These are phyloP conservation scores for Solanum boliviense DNA, from an alignment of 257 asterid genomes.

Conservation along the genomic window DNA sequence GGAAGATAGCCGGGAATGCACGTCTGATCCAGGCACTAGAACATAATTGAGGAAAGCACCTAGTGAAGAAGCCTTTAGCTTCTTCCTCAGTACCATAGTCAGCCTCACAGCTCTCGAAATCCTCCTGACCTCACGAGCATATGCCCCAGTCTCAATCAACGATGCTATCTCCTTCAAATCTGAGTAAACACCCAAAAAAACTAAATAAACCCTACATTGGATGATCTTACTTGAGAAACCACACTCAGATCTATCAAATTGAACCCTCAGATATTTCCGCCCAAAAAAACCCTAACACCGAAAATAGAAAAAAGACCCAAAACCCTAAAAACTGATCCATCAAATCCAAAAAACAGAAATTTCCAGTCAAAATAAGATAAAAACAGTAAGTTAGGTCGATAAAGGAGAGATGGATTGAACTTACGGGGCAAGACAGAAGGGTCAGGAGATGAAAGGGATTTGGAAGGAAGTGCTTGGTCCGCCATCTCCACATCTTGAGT, in stretches of 20 bases:
- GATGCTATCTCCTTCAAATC: conserved; percentile 73
- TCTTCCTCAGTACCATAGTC: conserved; percentile 62
- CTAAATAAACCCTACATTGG: neutral
- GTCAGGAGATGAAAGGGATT: conserved; percentile 21
- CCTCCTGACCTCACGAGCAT: conserved; percentile 65
- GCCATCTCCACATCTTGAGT: conserved; percentile 78
- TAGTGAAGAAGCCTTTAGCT: conserved; percentile 49
- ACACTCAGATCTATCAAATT: neutral
- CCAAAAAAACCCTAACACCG: neutral
- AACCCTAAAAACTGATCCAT: neutral
- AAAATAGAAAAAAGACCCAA: neutral
- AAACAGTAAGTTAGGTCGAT: neutral
- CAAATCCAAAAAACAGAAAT: neutral
- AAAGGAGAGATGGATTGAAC: neutral
- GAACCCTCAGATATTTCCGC: neutral
- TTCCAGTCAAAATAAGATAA: neutral
- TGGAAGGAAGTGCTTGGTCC: conserved; percentile 51
- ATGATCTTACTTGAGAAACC: neutral
- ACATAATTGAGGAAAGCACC: conserved; percentile 46
- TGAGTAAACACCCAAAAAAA: conserved; percentile 7
- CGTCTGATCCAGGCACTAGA: conserved; percentile 67
- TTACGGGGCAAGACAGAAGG: conserved; percentile 49
- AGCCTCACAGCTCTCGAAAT: conserved; percentile 60
- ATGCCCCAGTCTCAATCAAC: conserved; percentile 73
- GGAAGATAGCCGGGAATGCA: conserved; percentile 43